phyloP scores from a whole-genome alignment of 352 stramenopile genomes.

The Blastocystis sp. region DNA sequence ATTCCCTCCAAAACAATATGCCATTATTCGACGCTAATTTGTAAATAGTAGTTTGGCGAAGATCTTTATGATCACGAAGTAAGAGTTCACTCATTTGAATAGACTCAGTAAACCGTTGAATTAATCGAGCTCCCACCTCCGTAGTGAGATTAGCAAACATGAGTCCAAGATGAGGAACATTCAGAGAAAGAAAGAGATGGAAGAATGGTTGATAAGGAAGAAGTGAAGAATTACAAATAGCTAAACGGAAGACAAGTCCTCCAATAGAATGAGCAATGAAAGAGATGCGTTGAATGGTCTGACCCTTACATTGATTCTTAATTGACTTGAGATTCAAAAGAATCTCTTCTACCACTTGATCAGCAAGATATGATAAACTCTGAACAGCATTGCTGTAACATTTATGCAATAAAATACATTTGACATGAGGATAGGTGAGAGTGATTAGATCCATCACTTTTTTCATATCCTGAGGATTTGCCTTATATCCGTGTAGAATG shows the following conservation, averaged over 20 bases:
- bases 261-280: conserved; percentile 57
- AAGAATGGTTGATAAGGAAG: not conserved
- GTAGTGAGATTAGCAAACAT: conserved; percentile 12
- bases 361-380: conserved; percentile 34
- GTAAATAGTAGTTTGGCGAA: conserved; percentile 47
- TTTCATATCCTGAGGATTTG: conserved; percentile 57
- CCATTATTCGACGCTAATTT: conserved; percentile 8
- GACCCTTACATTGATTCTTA: not conserved
- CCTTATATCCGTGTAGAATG: conserved; percentile 57
- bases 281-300: not conserved
- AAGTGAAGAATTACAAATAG: not conserved
- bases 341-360: conserved; percentile 25
- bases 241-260: conserved; percentile 40
- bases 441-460: conserved; percentile 36
- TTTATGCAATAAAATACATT: conserved; percentile 26
- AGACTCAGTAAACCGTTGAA: conserved; percentile 2
- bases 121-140: conserved; percentile 5
- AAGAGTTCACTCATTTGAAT: conserved; percentile 20
- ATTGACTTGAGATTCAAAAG: not conserved
- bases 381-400: conserved; percentile 29
- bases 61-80: conserved; percentile 34
- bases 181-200: conserved; percentile 54
- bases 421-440: conserved; percentile 36
- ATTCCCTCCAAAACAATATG: not conserved
- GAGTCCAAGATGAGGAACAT: conserved; percentile 41